Evolutionary conservation across 2,329 filamentous ascomycete species (phyloP), one percentile per base, ranked within the genome.

Genomic region (Fusarium pseudoanthophilum): DNA sequence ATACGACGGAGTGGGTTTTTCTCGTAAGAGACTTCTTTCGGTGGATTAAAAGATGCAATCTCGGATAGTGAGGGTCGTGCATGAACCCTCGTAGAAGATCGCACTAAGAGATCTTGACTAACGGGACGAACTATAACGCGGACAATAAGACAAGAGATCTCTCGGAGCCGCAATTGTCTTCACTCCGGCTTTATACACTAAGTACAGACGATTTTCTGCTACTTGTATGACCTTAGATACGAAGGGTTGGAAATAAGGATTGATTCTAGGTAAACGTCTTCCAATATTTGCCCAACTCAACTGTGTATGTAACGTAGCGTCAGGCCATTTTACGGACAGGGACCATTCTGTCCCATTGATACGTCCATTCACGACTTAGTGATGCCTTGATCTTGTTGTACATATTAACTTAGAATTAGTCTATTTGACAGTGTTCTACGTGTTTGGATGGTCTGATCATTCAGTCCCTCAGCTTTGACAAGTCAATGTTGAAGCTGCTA

Each of bases 131-230:
- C 56, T n/a, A 24, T 46, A 24, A 24, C 28, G 56, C 32, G 32
- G 26, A 51, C 5, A 51, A 32, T 39, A 51, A 24, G 45, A 30
- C 11, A 5, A 20, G 20, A 59, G 16, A 28, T 30, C 24, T 21
- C 13, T 59, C 56, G 56, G 56, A 51, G 56, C 43, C 56, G 43
- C 56, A 59, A 21, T 10, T 11, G 40, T 36, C 49, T 6, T n/a
- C 13, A 57, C 26, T 56, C 7, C 6, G 28, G 16, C 32, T 34
- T 34, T 34, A 7, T 34, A 15, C 32, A 16, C 32, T 14, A 16
- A 9, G 32, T 15, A 8, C 14, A 34, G 32, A 2, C 32, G 7
- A 8, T 11, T 51, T 34, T 1, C 9, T 51, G 4, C n/a, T 32
- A 11, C 5, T 21, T 4, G 13, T 7, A 13, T 13, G 0, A n/a